A percentile compares a stretch with the other conserved stretches of the same genome.
phyloP scores from a whole-genome alignment of 208 protist species.

The Borovskyia barvae region DNA sequence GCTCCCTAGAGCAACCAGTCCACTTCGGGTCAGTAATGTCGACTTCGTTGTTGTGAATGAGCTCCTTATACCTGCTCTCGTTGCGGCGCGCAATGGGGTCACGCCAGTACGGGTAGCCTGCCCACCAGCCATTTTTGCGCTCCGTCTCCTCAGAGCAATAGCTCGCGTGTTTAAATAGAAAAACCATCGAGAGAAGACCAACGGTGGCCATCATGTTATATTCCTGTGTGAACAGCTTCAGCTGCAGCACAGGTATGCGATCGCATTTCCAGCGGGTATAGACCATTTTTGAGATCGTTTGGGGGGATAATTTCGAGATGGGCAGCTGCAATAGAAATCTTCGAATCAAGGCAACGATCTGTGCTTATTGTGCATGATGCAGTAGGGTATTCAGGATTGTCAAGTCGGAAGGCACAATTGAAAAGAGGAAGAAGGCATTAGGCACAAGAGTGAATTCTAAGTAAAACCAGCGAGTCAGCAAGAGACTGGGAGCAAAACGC shows the following conservation, averaged over 20 bases:
- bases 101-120: slow-evolving; percentile 90
- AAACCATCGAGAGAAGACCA: slow-evolving; percentile 67
- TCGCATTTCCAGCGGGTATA: slow-evolving; percentile 94
- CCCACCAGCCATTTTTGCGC: slow-evolving; percentile 85
- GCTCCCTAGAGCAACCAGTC: slow-evolving; percentile 83
- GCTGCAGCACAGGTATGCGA: slow-evolving; percentile 74
- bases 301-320: too few species aligned
- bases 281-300: too few species aligned
- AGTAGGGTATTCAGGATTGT: too few species aligned
- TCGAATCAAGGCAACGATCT: too few species aligned
- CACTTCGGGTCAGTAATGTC: slow-evolving; percentile 90
- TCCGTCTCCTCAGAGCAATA: slow-evolving; percentile 91
- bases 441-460: neutral
- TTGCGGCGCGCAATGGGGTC: slow-evolving; percentile 89
- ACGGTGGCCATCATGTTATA: slow-evolving; percentile 71
- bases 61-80: slow-evolving; percentile 80
- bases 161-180: slow-evolving; percentile 82
- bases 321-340: too few species aligned
- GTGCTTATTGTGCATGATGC: neutral
- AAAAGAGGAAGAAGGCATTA: slow-evolving; percentile 2
- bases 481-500: too few species aligned
- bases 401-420: too few species aligned
- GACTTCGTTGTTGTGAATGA: slow-evolving; percentile 88
- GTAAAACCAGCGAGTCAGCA: too few species aligned
- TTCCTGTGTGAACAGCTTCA: slow-evolving; percentile 89